Base-by-base conservation (phyloP, 176 grass and related monocot genomes). In the Cenchrus americanus region DNA sequence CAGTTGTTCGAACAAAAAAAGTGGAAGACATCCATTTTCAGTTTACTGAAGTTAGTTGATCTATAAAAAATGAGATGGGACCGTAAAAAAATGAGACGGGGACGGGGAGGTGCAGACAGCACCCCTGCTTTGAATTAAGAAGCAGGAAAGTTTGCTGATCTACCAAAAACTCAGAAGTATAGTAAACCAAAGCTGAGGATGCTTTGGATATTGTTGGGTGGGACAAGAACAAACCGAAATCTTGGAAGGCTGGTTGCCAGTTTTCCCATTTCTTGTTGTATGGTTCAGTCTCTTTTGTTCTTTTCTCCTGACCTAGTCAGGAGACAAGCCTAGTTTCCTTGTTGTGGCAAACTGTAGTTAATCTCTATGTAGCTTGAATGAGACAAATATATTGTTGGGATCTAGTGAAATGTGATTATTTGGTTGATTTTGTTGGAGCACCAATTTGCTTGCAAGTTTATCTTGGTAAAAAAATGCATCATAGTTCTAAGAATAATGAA, bases 41-140 rank as follows among this genome's bases (percentile, higher is more conserved):
- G 46, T 85, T 64, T 77, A 63, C n/a, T 64, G 62, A 75, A 70
- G 41, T 53, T 76, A 2, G 11, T 17, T 21, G 50, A 62, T 41
- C 14, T 66, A 81, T 80, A 34, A 34, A 34, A 34, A 34, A 34
- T 34, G 34, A 34, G 34, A 34, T 34, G 34, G 34, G 34, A 34
- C 34, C 34, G 34, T 34, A 34, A 34, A 34, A 34, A 34, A 34
- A 34, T 34, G 2, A 3, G 34, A 4, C 3, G 34, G 32, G 32
- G 32, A 3, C 2, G 32, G 34, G 34, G 34, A 4, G 34, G 34
- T 30, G 34, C 34, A 37, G 3, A 37, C 34, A 37, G 34, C 34
- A 37, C 34, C 34, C 34, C 34, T 3, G 34, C 34, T 37, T 37
- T 37, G 34, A 37, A 37, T 37, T 37, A 37, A 37, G 34, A 37